Percentiles rank a stretch among this genome's conserved stretches.
phyloP scores from a whole-genome alignment of 2,329 filamentous ascomycete genomes.

The Nigrospora oryzae region DNA sequence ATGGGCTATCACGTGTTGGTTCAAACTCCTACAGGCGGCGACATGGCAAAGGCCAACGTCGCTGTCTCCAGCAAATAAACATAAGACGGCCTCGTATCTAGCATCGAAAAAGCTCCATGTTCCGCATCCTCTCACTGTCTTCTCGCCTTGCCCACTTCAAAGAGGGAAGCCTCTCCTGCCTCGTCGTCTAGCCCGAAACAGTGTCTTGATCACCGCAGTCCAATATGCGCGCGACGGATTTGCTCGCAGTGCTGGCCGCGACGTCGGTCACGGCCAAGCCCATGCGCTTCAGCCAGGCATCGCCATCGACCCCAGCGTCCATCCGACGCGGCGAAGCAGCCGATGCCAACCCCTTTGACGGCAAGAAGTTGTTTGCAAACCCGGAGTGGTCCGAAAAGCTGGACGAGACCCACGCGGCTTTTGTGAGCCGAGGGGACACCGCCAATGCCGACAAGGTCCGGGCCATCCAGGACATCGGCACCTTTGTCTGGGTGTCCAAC shows the following conservation, averaged over 20 bases:
- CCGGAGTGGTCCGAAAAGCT: constrained; percentile 32
- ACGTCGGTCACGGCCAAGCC: not conserved
- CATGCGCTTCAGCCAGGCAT: not conserved
- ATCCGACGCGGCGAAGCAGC: not conserved
- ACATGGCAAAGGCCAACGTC: too few species aligned
- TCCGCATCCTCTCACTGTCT: not conserved
- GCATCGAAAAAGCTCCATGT: not conserved
- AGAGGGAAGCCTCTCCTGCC: too few species aligned
- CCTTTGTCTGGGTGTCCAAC: constrained; percentile 34
- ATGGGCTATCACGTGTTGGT: too few species aligned
- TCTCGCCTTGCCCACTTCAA: not conserved
- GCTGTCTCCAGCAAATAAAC: not conserved
- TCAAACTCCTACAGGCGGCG: too few species aligned
- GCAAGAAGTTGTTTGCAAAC: constrained; percentile 38
- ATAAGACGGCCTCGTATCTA: not conserved
- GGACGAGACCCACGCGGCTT: constrained; percentile 25
- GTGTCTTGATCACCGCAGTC: not conserved
- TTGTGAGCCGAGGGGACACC: constrained; percentile 24
- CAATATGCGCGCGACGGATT: not conserved
- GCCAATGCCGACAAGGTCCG: constrained; percentile 27
- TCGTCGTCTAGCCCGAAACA: not conserved
- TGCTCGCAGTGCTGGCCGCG: not conserved
- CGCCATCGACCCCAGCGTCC: not conserved
- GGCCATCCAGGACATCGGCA: constrained; percentile 28
- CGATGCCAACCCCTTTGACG: constrained; percentile 33